Conservation (phyloP, 805 yeast species). For the Saccharomycopsis vini region DNA sequence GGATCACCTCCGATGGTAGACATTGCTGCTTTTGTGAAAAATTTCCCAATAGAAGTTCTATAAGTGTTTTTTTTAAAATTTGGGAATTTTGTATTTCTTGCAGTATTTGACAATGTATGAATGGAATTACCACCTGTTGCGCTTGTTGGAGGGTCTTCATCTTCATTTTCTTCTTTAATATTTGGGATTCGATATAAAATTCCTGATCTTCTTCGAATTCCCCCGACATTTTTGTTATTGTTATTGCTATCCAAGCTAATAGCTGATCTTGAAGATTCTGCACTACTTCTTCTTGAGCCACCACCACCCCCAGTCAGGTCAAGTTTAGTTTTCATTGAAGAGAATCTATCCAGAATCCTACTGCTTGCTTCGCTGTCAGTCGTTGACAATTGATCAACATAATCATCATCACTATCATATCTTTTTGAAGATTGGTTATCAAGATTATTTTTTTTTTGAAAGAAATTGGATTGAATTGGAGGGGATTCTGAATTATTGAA, state of each 20-base stretch:
- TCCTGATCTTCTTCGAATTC: no score
- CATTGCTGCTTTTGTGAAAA: conserved; percentile 9
- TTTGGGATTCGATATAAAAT: conserved; percentile 14
- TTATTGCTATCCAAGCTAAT: not conserved
- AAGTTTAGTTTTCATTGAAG: no score
- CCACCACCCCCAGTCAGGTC: no score
- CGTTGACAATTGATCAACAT: no score
- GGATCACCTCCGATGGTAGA: conserved; percentile 1
- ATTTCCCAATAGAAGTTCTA: conserved; percentile 15
- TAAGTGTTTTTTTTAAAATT: conserved; percentile 14
- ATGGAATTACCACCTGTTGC: not conserved
- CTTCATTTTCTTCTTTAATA: conserved; percentile 17
- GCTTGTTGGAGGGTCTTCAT: conserved; percentile 1
- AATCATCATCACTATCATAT: conserved; percentile 1
- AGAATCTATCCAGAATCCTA: not conserved
- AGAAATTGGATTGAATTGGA: conserved; percentile 17
- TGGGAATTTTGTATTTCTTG: conserved; percentile 7
- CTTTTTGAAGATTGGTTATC: conserved; percentile 2
- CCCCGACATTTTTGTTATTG: not conserved
- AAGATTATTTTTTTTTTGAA: conserved; percentile 1
- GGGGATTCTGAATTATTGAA: conserved; percentile 15
- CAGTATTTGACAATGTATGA: not conserved
- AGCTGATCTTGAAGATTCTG: conserved; percentile 2
- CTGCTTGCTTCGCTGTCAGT: no score
- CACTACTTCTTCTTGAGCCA: conserved; percentile 2